phyloP scores from a whole-genome alignment of 2,329 filamentous ascomycete genomes.

The Colletotrichum coccodes region DNA sequence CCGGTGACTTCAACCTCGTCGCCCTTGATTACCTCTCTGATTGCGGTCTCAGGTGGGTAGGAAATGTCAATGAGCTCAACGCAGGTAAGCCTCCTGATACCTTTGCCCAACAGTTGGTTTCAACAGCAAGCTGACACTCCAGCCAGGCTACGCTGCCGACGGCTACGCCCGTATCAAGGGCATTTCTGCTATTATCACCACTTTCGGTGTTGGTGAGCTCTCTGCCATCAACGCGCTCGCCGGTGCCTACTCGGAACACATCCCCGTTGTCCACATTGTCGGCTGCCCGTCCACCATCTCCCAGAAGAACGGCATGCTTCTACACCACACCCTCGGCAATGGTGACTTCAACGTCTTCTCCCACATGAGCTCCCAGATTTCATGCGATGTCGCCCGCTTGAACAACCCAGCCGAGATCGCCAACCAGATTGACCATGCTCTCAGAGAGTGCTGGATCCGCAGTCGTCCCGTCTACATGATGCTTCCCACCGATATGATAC shows the following conservation, averaged over 20 bases:
- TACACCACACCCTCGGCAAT: conserved; percentile 78
- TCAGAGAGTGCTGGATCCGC: conserved; percentile 78
- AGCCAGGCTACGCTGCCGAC: conserved; percentile 78
- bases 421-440: conserved; percentile 79
- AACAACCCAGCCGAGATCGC: conserved; percentile 77
- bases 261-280: conserved; percentile 77
- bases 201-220: conserved; percentile 80
- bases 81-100: conserved; percentile 62
- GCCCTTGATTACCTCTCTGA: conserved; percentile 73
- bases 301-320: conserved; percentile 58
- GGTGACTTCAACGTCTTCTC: conserved; percentile 87
- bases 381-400: conserved; percentile 76
- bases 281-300: conserved; percentile 60
- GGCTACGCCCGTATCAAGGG: conserved; percentile 81
- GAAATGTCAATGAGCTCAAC: conserved; percentile 79
- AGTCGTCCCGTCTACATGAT: conserved; percentile 87
- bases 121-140: not conserved
- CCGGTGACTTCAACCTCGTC: conserved; percentile 78
- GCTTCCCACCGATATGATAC: conserved; percentile 83
- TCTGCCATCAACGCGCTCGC: conserved; percentile 79
- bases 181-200: conserved; percentile 76
- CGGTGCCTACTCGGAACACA: conserved; percentile 78
- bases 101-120: not conserved
- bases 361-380: conserved; percentile 79
- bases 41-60: conserved; percentile 70